Evolutionary conservation across 768 basidiomycete species (phyloP).

Genomic region (Boletellus sp.): DNA sequence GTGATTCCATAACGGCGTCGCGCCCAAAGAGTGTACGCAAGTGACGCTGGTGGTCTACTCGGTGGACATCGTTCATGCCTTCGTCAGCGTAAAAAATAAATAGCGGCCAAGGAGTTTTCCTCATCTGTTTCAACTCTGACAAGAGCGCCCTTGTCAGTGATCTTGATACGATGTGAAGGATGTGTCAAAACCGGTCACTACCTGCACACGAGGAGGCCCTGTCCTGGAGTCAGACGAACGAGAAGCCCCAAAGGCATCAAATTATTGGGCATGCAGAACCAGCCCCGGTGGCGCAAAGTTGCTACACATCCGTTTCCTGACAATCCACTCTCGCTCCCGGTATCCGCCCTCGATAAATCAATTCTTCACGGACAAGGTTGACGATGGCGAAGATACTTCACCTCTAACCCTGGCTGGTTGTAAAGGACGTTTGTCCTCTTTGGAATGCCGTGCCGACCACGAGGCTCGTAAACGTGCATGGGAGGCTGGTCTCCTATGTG

Average conservation of each 20-base stretch:
- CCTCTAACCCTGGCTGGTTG: conserved; percentile 11
- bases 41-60: too few species aligned
- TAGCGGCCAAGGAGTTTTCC: conserved; percentile 27
- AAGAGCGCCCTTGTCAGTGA: conserved; percentile 29
- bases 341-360: conserved; percentile 6
- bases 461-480: not conserved
- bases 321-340: not conserved
- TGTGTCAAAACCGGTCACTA: conserved; percentile 14
- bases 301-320: conserved; percentile 8
- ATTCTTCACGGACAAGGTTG: conserved; percentile 9
- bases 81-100: conserved; percentile 30
- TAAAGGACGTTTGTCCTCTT: conserved; percentile 14
- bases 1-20: too few species aligned
- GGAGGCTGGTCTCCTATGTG: not conserved
- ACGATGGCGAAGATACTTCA: conserved; percentile 5
- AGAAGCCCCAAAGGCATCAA: not conserved
- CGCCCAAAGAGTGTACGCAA: too few species aligned
- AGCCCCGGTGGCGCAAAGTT: not conserved
- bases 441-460: not conserved
- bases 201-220: not conserved
- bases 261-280: not conserved
- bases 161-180: conserved; percentile 32
- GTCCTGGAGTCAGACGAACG: not conserved
- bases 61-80: conserved; percentile 17
- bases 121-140: conserved; percentile 15